phyloP scores from a whole-genome alignment of 495 filamentous ascomycete genomes.

The Neurospora sp. region DNA sequence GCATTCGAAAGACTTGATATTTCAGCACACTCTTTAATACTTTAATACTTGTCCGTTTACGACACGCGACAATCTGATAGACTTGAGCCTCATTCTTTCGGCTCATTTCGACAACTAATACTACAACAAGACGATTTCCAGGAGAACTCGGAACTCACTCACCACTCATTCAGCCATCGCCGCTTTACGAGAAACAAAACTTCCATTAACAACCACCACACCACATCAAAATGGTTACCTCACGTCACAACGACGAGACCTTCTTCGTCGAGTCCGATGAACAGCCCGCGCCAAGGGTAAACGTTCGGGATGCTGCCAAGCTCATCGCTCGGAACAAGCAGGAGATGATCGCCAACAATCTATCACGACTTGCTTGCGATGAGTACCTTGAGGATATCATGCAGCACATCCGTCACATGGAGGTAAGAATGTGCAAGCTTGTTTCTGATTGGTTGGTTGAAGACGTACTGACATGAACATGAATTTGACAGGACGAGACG shows the following conservation, averaged over 20 bases:
- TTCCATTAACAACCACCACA: slow-evolving; percentile 2
- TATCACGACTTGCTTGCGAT: slow-evolving; percentile 70
- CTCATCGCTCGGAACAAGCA: slow-evolving; percentile 66
- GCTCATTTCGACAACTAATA: slow-evolving; percentile 27
- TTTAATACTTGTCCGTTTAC: slow-evolving; percentile 36
- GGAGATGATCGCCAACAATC: slow-evolving; percentile 73
- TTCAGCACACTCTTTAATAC: slow-evolving; percentile 46
- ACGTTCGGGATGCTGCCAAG: slow-evolving; percentile 63
- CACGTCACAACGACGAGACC: slow-evolving; percentile 42
- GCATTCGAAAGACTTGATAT: slow-evolving; percentile 19
- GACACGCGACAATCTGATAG: slow-evolving; percentile 9
- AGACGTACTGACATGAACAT: neutral
- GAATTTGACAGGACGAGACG: slow-evolving; percentile 58
- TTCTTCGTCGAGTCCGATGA: slow-evolving; percentile 86
- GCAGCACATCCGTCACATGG: slow-evolving; percentile 90
- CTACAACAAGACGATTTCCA: slow-evolving; percentile 26
- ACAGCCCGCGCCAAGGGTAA: slow-evolving; percentile 28
- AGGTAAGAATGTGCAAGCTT: slow-evolving; percentile 47
- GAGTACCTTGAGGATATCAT: slow-evolving; percentile 91
- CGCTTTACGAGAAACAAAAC: slow-evolving; percentile 8
- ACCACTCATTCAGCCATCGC: slow-evolving; percentile 24
- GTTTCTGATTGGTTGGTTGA: neutral
- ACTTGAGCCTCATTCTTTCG: slow-evolving; percentile 30
- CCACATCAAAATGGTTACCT: slow-evolving; percentile 63
- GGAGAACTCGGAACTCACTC: slow-evolving; percentile 41